Conservation (phyloP, 2,329 filamentous ascomycete genomes). For the Pezicula rhizophila region DNA sequence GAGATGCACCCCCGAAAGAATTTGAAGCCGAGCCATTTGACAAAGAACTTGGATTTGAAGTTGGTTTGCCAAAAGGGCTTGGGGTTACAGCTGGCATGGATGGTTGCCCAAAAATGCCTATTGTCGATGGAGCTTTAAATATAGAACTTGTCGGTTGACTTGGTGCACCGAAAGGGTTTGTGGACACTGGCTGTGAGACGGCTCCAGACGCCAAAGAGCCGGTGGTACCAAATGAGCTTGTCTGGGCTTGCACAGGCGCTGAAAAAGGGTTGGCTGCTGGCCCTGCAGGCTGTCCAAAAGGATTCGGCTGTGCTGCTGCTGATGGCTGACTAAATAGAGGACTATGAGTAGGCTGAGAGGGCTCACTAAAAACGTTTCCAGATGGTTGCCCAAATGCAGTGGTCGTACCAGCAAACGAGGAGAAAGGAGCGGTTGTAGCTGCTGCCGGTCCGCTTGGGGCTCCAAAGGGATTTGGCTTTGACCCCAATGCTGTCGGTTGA, state of each 20-base stretch:
- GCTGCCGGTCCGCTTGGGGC: slow-evolving; percentile 3
- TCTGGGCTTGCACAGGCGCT: not conserved
- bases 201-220: not conserved
- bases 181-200: not conserved
- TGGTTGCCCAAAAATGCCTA: slow-evolving; percentile 1
- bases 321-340: slow-evolving; percentile 14
- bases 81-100: not conserved
- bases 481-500: slow-evolving; percentile 31
- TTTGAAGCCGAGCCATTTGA: not conserved
- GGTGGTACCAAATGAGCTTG: slow-evolving; percentile 2
- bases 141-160: not conserved
- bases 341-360: slow-evolving; percentile 20
- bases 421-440: slow-evolving; percentile 5
- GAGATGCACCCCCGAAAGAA: not conserved
- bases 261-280: not conserved
- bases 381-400: slow-evolving; percentile 23
- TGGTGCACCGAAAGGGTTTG: slow-evolving; percentile 5
- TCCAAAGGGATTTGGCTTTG: slow-evolving; percentile 26
- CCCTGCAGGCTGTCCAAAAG: slow-evolving; percentile 3
- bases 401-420: slow-evolving; percentile 14
- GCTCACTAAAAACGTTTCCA: slow-evolving; percentile 37
- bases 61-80: slow-evolving; percentile 9
- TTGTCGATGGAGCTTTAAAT: not conserved
- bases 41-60: slow-evolving; percentile 12
- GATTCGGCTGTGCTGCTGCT: slow-evolving; percentile 16